Evolutionary conservation across 164 flowering plant species (phyloP), one percentile per base, ranked within the genome.

Genomic region (Aristolochia contorta): DNA sequence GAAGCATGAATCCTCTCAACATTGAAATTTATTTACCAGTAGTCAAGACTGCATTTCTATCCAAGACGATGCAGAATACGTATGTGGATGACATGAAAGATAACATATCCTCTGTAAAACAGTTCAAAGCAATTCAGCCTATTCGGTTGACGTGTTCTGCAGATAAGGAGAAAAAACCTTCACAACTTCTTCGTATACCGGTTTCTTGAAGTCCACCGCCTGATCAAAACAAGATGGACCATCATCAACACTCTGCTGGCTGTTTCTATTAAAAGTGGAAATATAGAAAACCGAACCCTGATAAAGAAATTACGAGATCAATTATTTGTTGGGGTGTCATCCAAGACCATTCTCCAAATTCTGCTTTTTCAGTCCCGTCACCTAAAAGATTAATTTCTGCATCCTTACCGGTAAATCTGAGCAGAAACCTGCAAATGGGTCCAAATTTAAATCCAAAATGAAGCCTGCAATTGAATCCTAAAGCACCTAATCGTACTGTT

Each of bases 271-370:
- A 52, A 1, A 53, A 10, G 30, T 14, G 22, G 3, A 22, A 6
- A 53, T 1, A 8, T 8, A 16, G 23, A 22, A 22, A 13, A 22
- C 16, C 7, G 12, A 16, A 5, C 0, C 30, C 30, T 24, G 54
- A 18, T n/a, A 49, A 20, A 45, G 23, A 22, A 81, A 93, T 48
- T 69, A 86, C 96, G 61, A 12, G 90, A 27, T 83, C 84, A 37
- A 84, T 48, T 32, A 93, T 71, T 76, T 87, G 73, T 23, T 88
- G 80, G 0, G 97, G 91, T 10, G 85, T 71, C 79, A 86, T 75
- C 99, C 99, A 93, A 60, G 93, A 64, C 99, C 99, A 93, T 56
- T 85, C 78, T 37, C 82, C 94, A 79, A 93, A 93, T 74, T 93
- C 97, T 20, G 95, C 69, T 72, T 86, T 90, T 66, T 88, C 99